These are phyloP conservation scores for Monosporascus sp. DNA, from an alignment of 2,329 filamentous ascomycete genomes.

Conservation along the genomic window DNA sequence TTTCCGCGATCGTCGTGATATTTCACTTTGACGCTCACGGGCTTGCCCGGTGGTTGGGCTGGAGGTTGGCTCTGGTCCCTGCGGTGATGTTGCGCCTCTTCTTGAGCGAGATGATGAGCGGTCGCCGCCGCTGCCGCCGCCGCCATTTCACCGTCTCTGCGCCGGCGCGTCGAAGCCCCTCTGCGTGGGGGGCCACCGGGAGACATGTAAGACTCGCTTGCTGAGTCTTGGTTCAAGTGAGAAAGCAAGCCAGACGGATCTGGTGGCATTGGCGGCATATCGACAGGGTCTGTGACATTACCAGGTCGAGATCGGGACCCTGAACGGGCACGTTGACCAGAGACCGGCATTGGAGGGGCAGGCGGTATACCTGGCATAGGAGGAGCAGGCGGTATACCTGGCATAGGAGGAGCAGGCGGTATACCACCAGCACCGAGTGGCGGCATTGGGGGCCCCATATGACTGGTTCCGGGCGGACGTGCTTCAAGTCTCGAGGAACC, in stretches of 20 bases:
- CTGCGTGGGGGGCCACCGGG: conserved; percentile 34
- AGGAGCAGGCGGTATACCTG: neutral
- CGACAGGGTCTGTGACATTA: conserved; percentile 30
- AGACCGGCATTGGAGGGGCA: conserved; percentile 4
- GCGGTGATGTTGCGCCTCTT: conserved; percentile 35
- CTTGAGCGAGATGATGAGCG: conserved; percentile 42
- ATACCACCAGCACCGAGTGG: conserved; percentile 25
- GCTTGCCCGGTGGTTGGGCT: conserved; percentile 29
- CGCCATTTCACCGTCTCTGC: conserved; percentile 39
- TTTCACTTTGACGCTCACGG: conserved; percentile 54
- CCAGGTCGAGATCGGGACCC: conserved; percentile 35
- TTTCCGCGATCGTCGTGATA: conserved; percentile 56
- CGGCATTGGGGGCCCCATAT: conserved; percentile 32
- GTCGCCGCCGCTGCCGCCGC: conserved; percentile 43
- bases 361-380: conserved; percentile 2
- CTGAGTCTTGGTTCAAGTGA: conserved; percentile 32
- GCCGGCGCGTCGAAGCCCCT: conserved; percentile 40
- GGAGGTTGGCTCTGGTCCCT: conserved; percentile 36
- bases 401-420: neutral
- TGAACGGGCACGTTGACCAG: conserved; percentile 18
- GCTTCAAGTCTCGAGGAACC: conserved; percentile 36
- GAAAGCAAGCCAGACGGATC: conserved; percentile 43
- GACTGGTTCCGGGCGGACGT: conserved; percentile 26
- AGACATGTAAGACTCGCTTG: conserved; percentile 38
- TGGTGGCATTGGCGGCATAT: conserved; percentile 51